Evolutionary conservation across 495 filamentous ascomycete species (phyloP).

Genomic region (Penicillium herquei): DNA sequence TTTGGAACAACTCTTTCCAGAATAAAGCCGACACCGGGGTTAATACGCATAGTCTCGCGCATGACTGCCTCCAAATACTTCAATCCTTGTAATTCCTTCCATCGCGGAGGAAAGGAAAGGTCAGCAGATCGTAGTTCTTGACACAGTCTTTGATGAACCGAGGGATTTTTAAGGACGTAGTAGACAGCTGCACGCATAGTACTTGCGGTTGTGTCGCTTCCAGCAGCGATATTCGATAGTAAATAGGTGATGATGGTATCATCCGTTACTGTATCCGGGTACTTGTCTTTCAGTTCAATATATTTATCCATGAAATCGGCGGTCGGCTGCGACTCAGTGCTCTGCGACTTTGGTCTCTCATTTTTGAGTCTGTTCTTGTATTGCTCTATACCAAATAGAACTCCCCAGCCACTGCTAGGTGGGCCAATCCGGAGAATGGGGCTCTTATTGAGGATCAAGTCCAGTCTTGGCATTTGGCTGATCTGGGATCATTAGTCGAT

Average conservation of each 20-base stretch:
- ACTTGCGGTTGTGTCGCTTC: conserved; percentile 33
- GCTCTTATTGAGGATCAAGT: conserved; percentile 18
- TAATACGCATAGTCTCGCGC: conserved; percentile 65
- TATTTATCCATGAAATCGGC: conserved; percentile 15
- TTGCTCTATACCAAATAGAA: conserved; percentile 14
- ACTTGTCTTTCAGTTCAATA: conserved; percentile 15
- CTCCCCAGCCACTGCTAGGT: conserved; percentile 19
- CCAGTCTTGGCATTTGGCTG: conserved; percentile 18
- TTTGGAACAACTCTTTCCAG: conserved; percentile 64
- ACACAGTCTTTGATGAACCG: conserved; percentile 21
- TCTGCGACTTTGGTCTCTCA: neutral
- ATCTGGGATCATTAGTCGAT: conserved; percentile 1
- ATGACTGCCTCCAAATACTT: conserved; percentile 65
- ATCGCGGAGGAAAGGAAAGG: conserved; percentile 4
- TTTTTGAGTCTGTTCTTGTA: conserved; percentile 11
- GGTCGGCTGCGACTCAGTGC: conserved; percentile 3
- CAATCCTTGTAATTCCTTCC: conserved; percentile 27
- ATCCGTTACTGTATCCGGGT: conserved; percentile 18
- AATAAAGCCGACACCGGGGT: conserved; percentile 58
- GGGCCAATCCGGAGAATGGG: conserved; percentile 16
- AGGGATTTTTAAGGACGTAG: conserved; percentile 31
- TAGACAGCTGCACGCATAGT: conserved; percentile 37
- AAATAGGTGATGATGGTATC: conserved; percentile 19
- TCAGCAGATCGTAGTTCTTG: conserved; percentile 21
- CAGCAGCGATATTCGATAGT: conserved; percentile 28